Conservation (phyloP, 805 yeast species). For the Teunomyces panamensis region DNA sequence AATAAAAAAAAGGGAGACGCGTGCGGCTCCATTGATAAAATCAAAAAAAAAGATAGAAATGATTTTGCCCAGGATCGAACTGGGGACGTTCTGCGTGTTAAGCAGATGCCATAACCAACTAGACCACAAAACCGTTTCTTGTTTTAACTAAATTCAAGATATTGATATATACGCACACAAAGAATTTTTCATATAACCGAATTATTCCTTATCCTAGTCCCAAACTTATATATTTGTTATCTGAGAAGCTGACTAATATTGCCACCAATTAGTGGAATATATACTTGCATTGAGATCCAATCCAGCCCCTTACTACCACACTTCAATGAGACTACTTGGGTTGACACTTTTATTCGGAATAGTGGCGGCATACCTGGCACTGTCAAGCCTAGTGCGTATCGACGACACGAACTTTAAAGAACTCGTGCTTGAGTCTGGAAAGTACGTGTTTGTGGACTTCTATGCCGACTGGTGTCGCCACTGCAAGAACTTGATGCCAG, state of each 20-base stretch:
- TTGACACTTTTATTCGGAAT: background rate
- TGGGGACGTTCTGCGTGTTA: slow-evolving; percentile 99
- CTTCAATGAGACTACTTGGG: slow-evolving; percentile 5
- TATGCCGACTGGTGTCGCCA: slow-evolving; percentile 75
- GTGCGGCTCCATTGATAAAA: background rate
- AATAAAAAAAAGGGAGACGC: too few relatives aligned
- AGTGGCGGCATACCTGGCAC: slow-evolving; percentile 8
- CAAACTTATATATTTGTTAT: too few relatives aligned
- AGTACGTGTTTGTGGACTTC: slow-evolving; percentile 44
- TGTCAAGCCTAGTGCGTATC: slow-evolving; percentile 38
- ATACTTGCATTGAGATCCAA: too few relatives aligned
- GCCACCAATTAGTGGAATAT: too few relatives aligned
- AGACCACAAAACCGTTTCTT: slow-evolving; percentile 86
- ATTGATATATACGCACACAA: background rate
- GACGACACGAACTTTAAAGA: slow-evolving; percentile 52
- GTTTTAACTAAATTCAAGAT: background rate
- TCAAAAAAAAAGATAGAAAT: slow-evolving; percentile 20
- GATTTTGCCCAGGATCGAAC: slow-evolving; percentile 99
- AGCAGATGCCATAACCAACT: slow-evolving; percentile 99
- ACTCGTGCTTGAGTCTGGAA: slow-evolving; percentile 53
- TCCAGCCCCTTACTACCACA: too few relatives aligned
- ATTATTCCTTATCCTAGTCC: too few relatives aligned
- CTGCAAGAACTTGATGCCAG: slow-evolving; percentile 57
- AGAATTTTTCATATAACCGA: too few relatives aligned
- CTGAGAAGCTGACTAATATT: too few relatives aligned